phyloP scores from a whole-genome alignment of 2,329 filamentous ascomycete genomes.

The Nannizziopsis barbatae region DNA sequence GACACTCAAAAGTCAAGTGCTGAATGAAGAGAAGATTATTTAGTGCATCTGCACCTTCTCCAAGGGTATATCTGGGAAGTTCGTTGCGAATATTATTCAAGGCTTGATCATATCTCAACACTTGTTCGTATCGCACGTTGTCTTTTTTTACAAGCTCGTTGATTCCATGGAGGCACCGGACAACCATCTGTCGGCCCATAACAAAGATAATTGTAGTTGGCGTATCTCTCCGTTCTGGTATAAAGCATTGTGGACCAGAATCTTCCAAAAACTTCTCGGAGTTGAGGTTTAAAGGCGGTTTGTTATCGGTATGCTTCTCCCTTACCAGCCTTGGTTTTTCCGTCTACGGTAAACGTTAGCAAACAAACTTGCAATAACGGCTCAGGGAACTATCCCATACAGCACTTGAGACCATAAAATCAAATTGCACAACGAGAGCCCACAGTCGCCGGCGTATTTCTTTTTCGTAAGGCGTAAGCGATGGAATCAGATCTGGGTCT shows the following conservation, averaged over 20 bases:
- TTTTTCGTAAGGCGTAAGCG: conserved; percentile 27
- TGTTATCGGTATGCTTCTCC: conserved; percentile 29
- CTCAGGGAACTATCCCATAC: conserved; percentile 11
- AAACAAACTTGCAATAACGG: not conserved
- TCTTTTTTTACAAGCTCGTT: conserved; percentile 14
- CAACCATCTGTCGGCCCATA: conserved; percentile 10
- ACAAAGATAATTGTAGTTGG: conserved; percentile 18
- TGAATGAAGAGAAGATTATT: conserved; percentile 17
- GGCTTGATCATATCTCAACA: conserved; percentile 17
- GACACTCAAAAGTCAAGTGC: conserved; percentile 23
- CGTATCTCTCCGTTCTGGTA: conserved; percentile 21
- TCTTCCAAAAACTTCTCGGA: conserved; percentile 34
- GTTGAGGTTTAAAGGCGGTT: conserved; percentile 31
- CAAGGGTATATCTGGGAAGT: conserved; percentile 15
- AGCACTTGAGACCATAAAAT: conserved; percentile 30
- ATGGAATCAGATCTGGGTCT: conserved; percentile 28
- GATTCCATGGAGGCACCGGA: conserved; percentile 14
- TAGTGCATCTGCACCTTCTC: conserved; percentile 12
- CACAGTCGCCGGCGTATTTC: conserved; percentile 31
- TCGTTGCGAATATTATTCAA: conserved; percentile 17
- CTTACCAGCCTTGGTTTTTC: conserved; percentile 32
- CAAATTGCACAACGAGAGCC: conserved; percentile 28
- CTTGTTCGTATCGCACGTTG: conserved; percentile 15
- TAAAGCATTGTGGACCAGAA: conserved; percentile 21
- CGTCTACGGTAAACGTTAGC: conserved; percentile 6